phyloP scores from a whole-genome alignment of 352 stramenopile genomes.

The Phytophthora ramorum region DNA sequence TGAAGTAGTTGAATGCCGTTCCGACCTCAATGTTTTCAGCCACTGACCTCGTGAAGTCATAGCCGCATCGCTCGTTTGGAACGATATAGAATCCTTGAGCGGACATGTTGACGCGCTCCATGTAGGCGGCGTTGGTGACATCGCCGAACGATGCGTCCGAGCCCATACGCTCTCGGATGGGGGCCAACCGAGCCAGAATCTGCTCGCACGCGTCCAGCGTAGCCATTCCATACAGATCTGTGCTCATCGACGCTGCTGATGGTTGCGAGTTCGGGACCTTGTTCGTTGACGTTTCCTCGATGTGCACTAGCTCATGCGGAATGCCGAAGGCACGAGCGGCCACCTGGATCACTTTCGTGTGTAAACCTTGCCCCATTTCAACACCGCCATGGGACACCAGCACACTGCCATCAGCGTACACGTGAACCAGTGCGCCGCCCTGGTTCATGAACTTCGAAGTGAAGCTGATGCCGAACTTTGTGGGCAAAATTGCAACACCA shows the following conservation, averaged over 20 bases:
- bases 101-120: constrained; percentile 93
- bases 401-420: constrained; percentile 96
- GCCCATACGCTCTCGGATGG: constrained; percentile 81
- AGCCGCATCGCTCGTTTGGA: constrained; percentile 91
- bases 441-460: constrained; percentile 98
- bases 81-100: constrained; percentile 97
- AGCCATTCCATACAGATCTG: constrained; percentile 97
- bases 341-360: constrained; percentile 95
- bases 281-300: constrained; percentile 95
- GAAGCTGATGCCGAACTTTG: constrained; percentile 97
- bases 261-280: constrained; percentile 96
- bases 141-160: constrained; percentile 79
- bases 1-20: constrained; percentile 97
- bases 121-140: constrained; percentile 91
- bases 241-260: constrained; percentile 95
- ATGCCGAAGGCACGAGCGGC: constrained; percentile 94
- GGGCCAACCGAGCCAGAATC: constrained; percentile 92
- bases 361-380: constrained; percentile 98
- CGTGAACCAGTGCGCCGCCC: constrained; percentile 94
- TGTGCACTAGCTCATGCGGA: constrained; percentile 91
- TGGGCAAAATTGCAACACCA: constrained; percentile 85
- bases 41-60: constrained; percentile 91
- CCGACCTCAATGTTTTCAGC: constrained; percentile 90
- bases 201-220: constrained; percentile 96
- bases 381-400: constrained; percentile 95